Percentiles rank a stretch among this genome's conserved stretches.
phyloP scores from a whole-genome alignment of 176 grass and related monocot genomes.

The Tillandsia leiboldiana region DNA sequence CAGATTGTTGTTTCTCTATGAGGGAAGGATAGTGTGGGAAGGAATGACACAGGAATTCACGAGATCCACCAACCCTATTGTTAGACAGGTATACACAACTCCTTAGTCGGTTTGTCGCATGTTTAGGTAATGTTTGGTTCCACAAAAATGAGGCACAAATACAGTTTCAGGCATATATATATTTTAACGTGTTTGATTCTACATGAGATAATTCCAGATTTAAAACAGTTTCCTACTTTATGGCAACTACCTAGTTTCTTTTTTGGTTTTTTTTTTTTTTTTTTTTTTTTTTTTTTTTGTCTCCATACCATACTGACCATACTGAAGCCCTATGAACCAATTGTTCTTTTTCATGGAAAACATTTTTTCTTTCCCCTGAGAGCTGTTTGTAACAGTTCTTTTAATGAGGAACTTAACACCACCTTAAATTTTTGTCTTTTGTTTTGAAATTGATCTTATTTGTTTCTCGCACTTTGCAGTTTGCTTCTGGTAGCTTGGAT shows the following conservation, averaged over 20 bases:
- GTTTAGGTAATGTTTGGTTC: too few relatives aligned
- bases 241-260: not conserved
- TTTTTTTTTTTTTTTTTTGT: not conserved
- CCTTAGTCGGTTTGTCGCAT: not conserved
- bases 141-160: too few relatives aligned
- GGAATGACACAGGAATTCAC: constrained; percentile 87
- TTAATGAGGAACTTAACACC: too few relatives aligned
- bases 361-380: too few relatives aligned
- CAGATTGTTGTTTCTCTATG: constrained; percentile 87
- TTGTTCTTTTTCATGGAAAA: not conserved
- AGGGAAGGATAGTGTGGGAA: constrained; percentile 92
- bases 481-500: constrained; percentile 93
- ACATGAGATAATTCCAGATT: too few relatives aligned
- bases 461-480: constrained; percentile 37
- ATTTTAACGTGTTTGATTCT: too few relatives aligned
- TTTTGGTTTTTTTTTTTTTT: constrained; percentile 1
- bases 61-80: constrained; percentile 71
- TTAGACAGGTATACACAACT: constrained; percentile 51
- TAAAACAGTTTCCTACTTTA: too few relatives aligned
- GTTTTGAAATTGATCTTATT: constrained; percentile 5
- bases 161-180: too few relatives aligned
- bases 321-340: not conserved
- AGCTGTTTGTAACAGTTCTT: too few relatives aligned
- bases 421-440: not conserved
- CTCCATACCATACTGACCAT: not conserved